phyloP scores from a whole-genome alignment of 805 yeast species.

The Starmerella bacillaris region DNA sequence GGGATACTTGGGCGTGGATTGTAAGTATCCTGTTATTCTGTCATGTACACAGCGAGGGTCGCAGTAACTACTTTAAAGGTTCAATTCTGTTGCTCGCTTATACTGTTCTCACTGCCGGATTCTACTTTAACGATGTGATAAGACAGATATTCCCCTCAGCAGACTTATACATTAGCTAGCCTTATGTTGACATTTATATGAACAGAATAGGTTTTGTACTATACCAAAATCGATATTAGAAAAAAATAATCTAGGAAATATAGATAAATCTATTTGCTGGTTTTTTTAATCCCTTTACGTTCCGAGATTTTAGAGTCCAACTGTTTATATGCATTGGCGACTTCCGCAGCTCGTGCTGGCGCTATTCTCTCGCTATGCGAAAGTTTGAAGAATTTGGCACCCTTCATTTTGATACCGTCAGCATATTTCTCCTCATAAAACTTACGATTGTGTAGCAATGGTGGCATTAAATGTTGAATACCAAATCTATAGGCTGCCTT shows the following conservation, averaged over 20 bases:
- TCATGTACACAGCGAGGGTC: constrained; percentile 90
- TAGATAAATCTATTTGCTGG: no score
- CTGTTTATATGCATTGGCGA: constrained; percentile 45
- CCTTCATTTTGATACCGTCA: constrained; percentile 51
- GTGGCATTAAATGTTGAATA: constrained; percentile 60
- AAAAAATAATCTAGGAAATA: no score
- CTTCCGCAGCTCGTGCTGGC: constrained; percentile 36
- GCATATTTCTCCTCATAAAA: constrained; percentile 66
- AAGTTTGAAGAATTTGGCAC: constrained; percentile 63
- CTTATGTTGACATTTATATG: no score
- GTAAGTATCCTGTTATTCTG: constrained; percentile 78
- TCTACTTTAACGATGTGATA: constrained; percentile 41
- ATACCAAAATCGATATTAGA: no score
- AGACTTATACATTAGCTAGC: no score
- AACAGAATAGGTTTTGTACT: no score
- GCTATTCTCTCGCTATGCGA: constrained; percentile 57
- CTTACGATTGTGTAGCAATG: constrained; percentile 38
- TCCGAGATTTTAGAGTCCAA: constrained; percentile 51
- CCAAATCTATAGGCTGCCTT: constrained; percentile 71
- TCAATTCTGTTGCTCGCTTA: constrained; percentile 68
- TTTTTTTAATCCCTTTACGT: constrained; percentile 43
- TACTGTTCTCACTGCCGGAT: constrained; percentile 58
- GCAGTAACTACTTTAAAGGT: constrained; percentile 90
- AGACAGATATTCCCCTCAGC: no score
- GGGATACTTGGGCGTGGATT: constrained; percentile 81